These are phyloP conservation scores for Poa pratensis DNA, from an alignment of 176 grass and related monocot species.

Conservation along the genomic window DNA sequence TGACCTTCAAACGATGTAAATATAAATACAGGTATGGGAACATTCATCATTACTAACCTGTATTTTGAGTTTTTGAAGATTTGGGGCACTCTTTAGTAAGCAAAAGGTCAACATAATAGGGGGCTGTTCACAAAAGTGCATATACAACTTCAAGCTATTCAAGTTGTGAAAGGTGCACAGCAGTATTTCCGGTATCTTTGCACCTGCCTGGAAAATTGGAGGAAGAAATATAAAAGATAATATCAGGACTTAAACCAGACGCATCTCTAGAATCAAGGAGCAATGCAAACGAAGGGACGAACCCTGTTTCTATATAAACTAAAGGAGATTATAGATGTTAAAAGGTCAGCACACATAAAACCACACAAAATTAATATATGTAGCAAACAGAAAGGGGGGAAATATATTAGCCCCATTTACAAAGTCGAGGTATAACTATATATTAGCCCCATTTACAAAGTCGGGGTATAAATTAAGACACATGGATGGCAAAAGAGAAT, in stretches of 20 bases:
- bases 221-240: not conserved
- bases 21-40: not conserved
- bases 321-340: not conserved
- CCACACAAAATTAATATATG: not conserved
- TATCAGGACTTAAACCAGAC: not conserved
- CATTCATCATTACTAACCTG: slow-evolving; percentile 3
- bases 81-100: slow-evolving; percentile 28
- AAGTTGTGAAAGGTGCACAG: slow-evolving; percentile 40
- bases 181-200: slow-evolving; percentile 6
- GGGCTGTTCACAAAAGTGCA: slow-evolving; percentile 35
- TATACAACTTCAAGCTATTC: slow-evolving; percentile 29
- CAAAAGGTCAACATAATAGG: slow-evolving; percentile 21
- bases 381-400: not conserved
- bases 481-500: not conserved
- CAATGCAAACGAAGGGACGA: not conserved
- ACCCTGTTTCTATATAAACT: not conserved
- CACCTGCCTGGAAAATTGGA: not conserved
- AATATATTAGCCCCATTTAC: not conserved
- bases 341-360: slow-evolving; percentile 8
- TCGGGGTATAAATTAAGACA: not conserved
- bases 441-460: not conserved
- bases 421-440: not conserved
- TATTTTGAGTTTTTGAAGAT: slow-evolving; percentile 45
- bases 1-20: not conserved
- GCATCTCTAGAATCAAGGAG: not conserved